A percentile compares a stretch with the other conserved stretches of the same genome.
Conservation (phyloP, 139 green algal species). For the Mesostigma viride region DNA sequence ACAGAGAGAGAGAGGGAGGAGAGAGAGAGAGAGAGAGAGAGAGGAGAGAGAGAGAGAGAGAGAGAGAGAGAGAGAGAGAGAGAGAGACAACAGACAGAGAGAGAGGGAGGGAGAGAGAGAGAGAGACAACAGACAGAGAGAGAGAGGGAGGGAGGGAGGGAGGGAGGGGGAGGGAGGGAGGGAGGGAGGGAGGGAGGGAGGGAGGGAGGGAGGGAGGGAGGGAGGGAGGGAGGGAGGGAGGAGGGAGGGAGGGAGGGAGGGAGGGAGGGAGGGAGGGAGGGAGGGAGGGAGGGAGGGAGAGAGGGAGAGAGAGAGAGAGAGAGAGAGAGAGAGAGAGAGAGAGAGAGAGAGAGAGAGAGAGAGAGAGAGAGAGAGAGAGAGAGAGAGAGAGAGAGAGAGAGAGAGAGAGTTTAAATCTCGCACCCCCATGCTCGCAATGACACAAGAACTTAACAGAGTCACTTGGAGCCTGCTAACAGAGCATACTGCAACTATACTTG, state of each 20-base stretch:
- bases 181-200: background rate
- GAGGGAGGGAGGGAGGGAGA: background rate
- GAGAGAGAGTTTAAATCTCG: slow-evolving; percentile 3
- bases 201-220: background rate
- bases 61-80: slow-evolving; percentile 5
- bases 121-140: background rate
- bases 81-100: slow-evolving; percentile 1
- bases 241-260: background rate
- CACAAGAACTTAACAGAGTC: no score
- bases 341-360: slow-evolving; percentile 5
- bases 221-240: background rate
- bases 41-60: slow-evolving; percentile 4
- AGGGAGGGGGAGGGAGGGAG: background rate
- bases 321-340: slow-evolving; percentile 5
- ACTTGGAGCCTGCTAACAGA: no score
- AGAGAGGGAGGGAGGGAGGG: background rate
- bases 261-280: background rate
- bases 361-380: slow-evolving; percentile 5
- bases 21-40: slow-evolving; percentile 5
- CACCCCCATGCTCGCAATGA: no score
- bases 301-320: slow-evolving; percentile 2
- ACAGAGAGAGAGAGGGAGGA: slow-evolving; percentile 1
- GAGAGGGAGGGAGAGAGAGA: background rate
- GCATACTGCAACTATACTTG: no score
- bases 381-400: slow-evolving; percentile 5